phyloP scores from a whole-genome alignment of 495 filamentous ascomycete genomes.

The Rhypophila decipiens region DNA sequence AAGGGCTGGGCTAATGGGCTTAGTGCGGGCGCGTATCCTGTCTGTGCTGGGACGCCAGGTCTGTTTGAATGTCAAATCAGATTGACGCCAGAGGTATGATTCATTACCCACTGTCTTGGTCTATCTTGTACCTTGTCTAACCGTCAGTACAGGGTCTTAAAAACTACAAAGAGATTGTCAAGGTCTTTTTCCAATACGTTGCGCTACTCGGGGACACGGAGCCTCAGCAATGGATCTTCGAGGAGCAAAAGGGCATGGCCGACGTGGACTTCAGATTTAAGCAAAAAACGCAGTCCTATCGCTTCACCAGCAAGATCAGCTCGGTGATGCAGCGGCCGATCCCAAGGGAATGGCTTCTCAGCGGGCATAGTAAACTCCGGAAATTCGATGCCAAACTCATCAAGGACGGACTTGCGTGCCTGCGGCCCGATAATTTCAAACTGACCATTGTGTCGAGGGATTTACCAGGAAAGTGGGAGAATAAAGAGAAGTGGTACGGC shows the following conservation, averaged over 20 bases:
- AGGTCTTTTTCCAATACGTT: conserved; percentile 90
- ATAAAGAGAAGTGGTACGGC: conserved; percentile 96
- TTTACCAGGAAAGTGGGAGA: conserved; percentile 75
- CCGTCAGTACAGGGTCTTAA: conserved; percentile 44
- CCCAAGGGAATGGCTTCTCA: conserved; percentile 80
- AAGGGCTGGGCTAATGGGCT: conserved; percentile 94
- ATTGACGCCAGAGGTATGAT: conserved; percentile 70
- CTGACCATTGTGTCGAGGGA: conserved; percentile 75
- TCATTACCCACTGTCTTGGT: neutral
- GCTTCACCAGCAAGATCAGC: conserved; percentile 77
- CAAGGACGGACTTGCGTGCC: conserved; percentile 62
- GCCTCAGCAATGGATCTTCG: conserved; percentile 87
- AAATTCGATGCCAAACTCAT: conserved; percentile 74
- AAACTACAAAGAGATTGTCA: conserved; percentile 79
- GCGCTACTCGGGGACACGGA: conserved; percentile 73
- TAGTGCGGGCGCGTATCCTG: conserved; percentile 65
- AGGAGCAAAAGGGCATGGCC: conserved; percentile 80
- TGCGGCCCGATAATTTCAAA: conserved; percentile 86
- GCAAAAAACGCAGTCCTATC: conserved; percentile 83
- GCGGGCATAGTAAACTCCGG: conserved; percentile 58
- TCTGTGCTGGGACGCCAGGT: conserved; percentile 74
- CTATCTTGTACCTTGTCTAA: conserved; percentile 7
- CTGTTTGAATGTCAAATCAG: conserved; percentile 76
- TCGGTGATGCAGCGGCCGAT: conserved; percentile 84
- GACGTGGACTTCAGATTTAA: conserved; percentile 93